Evolutionary conservation across 768 basidiomycete species (phyloP).

Genomic region (Leccinum variicolor): DNA sequence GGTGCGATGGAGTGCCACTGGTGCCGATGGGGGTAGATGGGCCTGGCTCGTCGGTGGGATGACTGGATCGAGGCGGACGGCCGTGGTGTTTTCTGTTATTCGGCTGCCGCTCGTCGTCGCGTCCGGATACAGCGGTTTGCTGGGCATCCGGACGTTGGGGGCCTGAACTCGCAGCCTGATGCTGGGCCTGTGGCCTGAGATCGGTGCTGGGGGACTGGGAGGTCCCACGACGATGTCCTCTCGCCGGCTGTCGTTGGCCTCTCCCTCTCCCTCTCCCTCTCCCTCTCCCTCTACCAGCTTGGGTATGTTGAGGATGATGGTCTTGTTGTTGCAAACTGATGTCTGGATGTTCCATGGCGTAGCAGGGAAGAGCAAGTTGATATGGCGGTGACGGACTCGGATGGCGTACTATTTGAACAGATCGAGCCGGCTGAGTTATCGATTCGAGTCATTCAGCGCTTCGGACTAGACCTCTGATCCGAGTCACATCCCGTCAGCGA

Average conservation of each 20-base stretch:
- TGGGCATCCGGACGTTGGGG: background rate
- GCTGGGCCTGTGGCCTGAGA: background rate
- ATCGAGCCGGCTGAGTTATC: too few species aligned
- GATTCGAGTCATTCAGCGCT: too few species aligned
- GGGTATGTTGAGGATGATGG: background rate
- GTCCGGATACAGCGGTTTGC: too few species aligned
- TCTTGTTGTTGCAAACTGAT: background rate
- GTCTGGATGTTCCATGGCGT: conserved; percentile 10
- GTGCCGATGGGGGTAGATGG: background rate
- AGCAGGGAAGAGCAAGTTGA: background rate
- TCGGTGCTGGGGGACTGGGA: background rate
- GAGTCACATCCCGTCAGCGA: too few species aligned
- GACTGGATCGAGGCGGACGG: conserved; percentile 1
- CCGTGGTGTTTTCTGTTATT: background rate
- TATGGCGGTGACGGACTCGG: background rate
- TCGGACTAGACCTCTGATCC: too few species aligned
- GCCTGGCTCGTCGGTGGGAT: background rate
- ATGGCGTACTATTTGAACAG: too few species aligned
- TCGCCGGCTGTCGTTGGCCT: background rate
- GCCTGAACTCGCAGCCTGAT: background rate
- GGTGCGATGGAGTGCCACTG: background rate
- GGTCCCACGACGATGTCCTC: background rate
- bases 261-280: background rate
- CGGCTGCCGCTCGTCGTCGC: background rate
- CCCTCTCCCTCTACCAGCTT: background rate